A percentile compares a stretch with the other conserved stretches of the same genome.
These are phyloP conservation scores for Ogataea nakhonphanomensis DNA, from an alignment of 805 yeast genomes.

Conservation along the genomic window DNA sequence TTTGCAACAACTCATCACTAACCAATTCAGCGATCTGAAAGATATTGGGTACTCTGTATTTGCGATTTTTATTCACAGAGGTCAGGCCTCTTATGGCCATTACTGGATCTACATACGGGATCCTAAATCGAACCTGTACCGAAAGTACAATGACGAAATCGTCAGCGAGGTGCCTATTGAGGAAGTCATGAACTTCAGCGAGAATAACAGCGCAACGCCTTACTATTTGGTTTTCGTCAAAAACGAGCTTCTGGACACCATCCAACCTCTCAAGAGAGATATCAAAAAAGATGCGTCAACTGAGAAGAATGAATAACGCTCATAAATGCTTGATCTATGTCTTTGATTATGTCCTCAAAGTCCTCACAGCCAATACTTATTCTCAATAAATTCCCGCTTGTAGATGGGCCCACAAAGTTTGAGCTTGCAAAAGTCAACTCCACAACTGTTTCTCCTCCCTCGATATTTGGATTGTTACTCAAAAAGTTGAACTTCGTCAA, in stretches of 20 bases:
- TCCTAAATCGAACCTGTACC: conserved; percentile 58
- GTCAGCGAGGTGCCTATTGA: conserved; percentile 73
- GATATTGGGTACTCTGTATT: conserved; percentile 76
- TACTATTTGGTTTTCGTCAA: conserved; percentile 84
- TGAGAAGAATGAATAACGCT: conserved; percentile 14
- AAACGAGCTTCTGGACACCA: conserved; percentile 51
- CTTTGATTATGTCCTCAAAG: conserved; percentile 47
- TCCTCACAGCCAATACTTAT: conserved; percentile 55
- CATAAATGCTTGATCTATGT: conserved; percentile 40
- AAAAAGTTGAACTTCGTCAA: conserved; percentile 46
- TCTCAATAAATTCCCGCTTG: conserved; percentile 36
- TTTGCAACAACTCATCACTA: conserved; percentile 47
- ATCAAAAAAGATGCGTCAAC: conserved; percentile 12
- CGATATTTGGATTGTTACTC: conserved; percentile 45
- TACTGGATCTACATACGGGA: conserved; percentile 95
- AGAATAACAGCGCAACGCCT: conserved; percentile 86
- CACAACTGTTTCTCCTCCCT: conserved; percentile 51
- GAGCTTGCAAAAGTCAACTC: conserved; percentile 39
- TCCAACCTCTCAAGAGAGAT: conserved; percentile 64
- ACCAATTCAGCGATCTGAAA: conserved; percentile 60
- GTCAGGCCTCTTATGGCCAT: conserved; percentile 95
- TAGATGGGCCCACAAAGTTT: conserved; percentile 24
- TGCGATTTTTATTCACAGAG: conserved; percentile 92
- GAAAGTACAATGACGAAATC: conserved; percentile 93
- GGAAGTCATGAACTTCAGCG: conserved; percentile 64